Conservation (phyloP, 805 yeast genomes). For the Aciculoconidium aculeatum region DNA sequence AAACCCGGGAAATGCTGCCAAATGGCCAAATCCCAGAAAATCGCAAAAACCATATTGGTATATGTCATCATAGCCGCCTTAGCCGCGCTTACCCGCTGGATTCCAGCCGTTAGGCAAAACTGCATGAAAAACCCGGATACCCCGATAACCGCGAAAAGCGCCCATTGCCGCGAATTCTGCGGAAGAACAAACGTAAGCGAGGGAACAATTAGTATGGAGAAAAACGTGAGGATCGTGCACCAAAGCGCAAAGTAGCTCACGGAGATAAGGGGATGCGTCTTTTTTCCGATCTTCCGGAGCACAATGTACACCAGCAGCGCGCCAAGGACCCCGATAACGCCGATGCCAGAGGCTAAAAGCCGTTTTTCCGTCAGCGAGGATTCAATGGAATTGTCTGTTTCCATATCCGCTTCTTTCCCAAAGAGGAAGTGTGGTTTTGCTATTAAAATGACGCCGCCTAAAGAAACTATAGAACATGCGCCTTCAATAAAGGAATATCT, state of each 20-base stretch:
- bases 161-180: slow-evolving; percentile 59
- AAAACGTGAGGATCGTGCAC: slow-evolving; percentile 48
- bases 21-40: slow-evolving; percentile 64
- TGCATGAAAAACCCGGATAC: slow-evolving; percentile 80
- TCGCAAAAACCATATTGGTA: slow-evolving; percentile 71
- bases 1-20: slow-evolving; percentile 72
- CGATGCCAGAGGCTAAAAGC: slow-evolving; percentile 57
- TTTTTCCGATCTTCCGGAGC: slow-evolving; percentile 67
- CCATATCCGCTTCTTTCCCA: slow-evolving; percentile 34
- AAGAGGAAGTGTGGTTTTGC: slow-evolving; percentile 76
- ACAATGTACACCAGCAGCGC: slow-evolving; percentile 65
- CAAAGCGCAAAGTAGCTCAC: slow-evolving; percentile 71
- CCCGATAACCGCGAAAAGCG: slow-evolving; percentile 55
- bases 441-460: slow-evolving; percentile 71
- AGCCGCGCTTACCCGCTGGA: slow-evolving; percentile 75
- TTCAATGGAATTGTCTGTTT: slow-evolving; percentile 39
- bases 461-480: slow-evolving; percentile 59
- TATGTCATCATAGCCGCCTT: slow-evolving; percentile 72
- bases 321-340: slow-evolving; percentile 63
- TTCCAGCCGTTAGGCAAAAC: slow-evolving; percentile 70
- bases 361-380: slow-evolving; percentile 49
- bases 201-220: slow-evolving; percentile 52
- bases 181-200: slow-evolving; percentile 58
- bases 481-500: slow-evolving; percentile 62
- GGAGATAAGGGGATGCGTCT: slow-evolving; percentile 74